Conservation (phyloP, 2,329 filamentous ascomycete genomes). For the Fusarium camptoceras region DNA sequence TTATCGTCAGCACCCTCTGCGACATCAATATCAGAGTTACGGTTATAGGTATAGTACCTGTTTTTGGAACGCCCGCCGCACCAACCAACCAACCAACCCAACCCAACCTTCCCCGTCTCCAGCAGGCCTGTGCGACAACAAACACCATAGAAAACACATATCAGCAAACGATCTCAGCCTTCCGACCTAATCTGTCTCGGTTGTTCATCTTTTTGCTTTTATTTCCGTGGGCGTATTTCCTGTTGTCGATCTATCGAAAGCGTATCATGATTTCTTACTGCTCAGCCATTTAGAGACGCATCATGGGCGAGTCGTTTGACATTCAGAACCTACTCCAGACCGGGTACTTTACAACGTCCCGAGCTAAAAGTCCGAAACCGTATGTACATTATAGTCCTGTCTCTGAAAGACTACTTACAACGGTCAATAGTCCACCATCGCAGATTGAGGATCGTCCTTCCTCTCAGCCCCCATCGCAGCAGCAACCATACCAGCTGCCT, state of each 20-base stretch:
- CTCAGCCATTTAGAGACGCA: slow-evolving; percentile 43
- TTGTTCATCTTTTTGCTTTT: slow-evolving; percentile 10
- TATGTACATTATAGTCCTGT: slow-evolving; percentile 30
- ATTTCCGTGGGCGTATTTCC: slow-evolving; percentile 19
- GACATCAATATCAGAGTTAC: slow-evolving; percentile 7
- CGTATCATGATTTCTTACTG: slow-evolving; percentile 41
- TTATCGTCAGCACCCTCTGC: slow-evolving; percentile 5
- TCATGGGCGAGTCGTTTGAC: slow-evolving; percentile 58
- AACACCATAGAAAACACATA: slow-evolving; percentile 35
- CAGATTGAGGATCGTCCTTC: slow-evolving; percentile 35
- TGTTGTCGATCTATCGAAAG: slow-evolving; percentile 20
- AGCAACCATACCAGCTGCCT: slow-evolving; percentile 34
- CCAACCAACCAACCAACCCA: slow-evolving; percentile 7
- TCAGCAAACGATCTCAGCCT: slow-evolving; percentile 14
- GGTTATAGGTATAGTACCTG: slow-evolving; percentile 1
- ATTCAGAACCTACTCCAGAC: slow-evolving; percentile 61
- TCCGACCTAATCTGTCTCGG: neutral
- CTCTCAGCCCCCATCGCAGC: slow-evolving; percentile 30
- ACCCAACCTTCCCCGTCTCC: slow-evolving; percentile 26
- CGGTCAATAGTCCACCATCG: slow-evolving; percentile 30
- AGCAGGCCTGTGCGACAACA: slow-evolving; percentile 42
- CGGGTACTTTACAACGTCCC: slow-evolving; percentile 63
- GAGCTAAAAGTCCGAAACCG: slow-evolving; percentile 52
- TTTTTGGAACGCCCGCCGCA: slow-evolving; percentile 24
- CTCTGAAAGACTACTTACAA: slow-evolving; percentile 27